Evolutionary conservation across 2,329 filamentous ascomycete species (phyloP).

Genomic region (Arthroderma sp.): DNA sequence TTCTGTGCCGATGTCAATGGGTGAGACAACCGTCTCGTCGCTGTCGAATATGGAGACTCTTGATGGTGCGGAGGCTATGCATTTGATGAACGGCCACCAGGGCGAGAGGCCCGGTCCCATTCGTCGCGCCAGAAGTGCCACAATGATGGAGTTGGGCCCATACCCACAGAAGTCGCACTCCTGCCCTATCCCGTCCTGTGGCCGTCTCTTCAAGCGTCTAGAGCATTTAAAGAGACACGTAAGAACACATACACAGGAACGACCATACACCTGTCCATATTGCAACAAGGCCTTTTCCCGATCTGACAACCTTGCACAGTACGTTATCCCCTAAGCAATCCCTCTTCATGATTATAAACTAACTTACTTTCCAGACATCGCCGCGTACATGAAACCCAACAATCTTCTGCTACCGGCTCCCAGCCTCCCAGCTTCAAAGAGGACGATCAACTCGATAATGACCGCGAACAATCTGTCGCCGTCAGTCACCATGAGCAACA

Average conservation of each 20-base stretch:
- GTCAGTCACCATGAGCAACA: neutral
- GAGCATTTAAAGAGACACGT: constrained; percentile 99
- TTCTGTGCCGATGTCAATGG: constrained; percentile 50
- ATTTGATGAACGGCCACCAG: constrained; percentile 36
- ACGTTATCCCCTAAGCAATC: constrained; percentile 34
- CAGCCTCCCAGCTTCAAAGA: constrained; percentile 40
- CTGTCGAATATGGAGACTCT: constrained; percentile 52
- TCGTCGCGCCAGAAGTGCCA: constrained; percentile 83
- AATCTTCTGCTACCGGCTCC: constrained; percentile 40
- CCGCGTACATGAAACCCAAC: constrained; percentile 67
- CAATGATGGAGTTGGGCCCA: constrained; percentile 89
- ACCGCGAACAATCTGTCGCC: constrained; percentile 47
- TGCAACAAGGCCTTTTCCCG: constrained; percentile 98
- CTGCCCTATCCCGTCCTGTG: constrained; percentile 96
- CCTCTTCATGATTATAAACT: neutral
- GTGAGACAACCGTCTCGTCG: constrained; percentile 48
- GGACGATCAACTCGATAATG: constrained; percentile 79
- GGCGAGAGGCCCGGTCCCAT: constrained; percentile 54
- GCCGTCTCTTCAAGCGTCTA: constrained; percentile 93
- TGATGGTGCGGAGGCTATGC: constrained; percentile 35
- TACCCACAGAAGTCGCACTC: constrained; percentile 98
- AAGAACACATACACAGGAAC: constrained; percentile 97
- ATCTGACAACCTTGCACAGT: constrained; percentile 98
- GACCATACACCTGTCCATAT: constrained; percentile 91
- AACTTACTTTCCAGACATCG: constrained; percentile 43